A percentile compares a stretch with the other conserved stretches of the same genome.
Evolutionary conservation across 2,329 filamentous ascomycete species (phyloP).

Genomic region (Aspergillaceae sp.): DNA sequence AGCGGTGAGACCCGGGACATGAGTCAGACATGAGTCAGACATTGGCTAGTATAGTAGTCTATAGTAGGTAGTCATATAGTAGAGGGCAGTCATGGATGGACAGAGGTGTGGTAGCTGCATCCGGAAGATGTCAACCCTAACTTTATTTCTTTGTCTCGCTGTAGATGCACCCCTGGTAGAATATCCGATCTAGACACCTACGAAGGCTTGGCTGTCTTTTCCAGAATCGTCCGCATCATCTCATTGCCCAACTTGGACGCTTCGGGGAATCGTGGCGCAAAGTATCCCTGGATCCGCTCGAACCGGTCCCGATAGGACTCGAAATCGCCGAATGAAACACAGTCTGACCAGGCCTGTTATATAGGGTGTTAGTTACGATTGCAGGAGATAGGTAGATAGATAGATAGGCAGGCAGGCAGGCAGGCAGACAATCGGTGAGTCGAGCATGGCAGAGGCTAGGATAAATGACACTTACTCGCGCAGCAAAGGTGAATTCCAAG

Average conservation of each 20-base stretch:
- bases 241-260: conserved; percentile 83
- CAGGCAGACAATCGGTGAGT: too few relatives aligned
- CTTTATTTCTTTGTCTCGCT: too few relatives aligned
- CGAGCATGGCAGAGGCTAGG: too few relatives aligned
- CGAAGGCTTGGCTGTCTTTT: conserved; percentile 50
- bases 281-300: conserved; percentile 81
- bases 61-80: too few relatives aligned
- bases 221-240: conserved; percentile 93
- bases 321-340: conserved; percentile 83
- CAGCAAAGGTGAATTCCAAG: conserved; percentile 94
- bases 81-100: too few relatives aligned
- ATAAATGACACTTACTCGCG: conserved; percentile 46
- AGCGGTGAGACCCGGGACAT: too few relatives aligned
- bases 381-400: background rate
- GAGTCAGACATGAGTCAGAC: too few relatives aligned
- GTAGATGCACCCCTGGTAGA: too few relatives aligned
- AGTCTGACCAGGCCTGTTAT: conserved; percentile 76
- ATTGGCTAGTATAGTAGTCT: too few relatives aligned
- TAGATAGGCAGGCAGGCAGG: too few relatives aligned
- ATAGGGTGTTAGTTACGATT: background rate
- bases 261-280: conserved; percentile 79
- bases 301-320: conserved; percentile 89
- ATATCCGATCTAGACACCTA: background rate
- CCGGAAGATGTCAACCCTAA: too few relatives aligned
- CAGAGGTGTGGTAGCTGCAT: too few relatives aligned